A percentile compares a stretch with the other conserved stretches of the same genome.
Evolutionary conservation across 2,329 filamentous ascomycete species (phyloP).

Genomic region (Pseudocercospora pini-densiflorae): DNA sequence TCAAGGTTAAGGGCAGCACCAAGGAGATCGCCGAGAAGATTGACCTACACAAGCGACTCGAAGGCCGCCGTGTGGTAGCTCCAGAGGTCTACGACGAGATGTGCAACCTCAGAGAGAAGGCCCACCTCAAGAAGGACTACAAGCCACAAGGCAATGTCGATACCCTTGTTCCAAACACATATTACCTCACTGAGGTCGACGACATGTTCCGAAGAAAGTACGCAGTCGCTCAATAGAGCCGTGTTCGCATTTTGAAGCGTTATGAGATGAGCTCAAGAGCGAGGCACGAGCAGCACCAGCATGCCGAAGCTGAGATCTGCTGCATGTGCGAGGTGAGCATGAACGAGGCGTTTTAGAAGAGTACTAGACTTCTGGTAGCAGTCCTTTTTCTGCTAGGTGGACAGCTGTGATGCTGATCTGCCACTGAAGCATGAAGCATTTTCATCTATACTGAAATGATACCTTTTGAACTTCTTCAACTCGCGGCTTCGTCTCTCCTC

Average conservation of each 20-base stretch:
- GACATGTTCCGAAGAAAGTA: conserved; percentile 58
- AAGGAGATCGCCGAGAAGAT: conserved; percentile 54
- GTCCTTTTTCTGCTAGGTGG: background rate
- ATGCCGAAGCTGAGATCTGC: background rate
- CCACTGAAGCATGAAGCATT: background rate
- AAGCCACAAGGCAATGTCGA: conserved; percentile 51
- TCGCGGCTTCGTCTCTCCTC: no score
- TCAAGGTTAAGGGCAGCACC: conserved; percentile 53
- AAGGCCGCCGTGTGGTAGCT: conserved; percentile 49
- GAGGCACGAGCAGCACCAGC: background rate
- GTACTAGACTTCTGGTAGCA: conserved; percentile 1
- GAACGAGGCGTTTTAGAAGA: background rate
- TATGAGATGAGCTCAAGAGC: background rate
- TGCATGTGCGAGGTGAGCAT: background rate
- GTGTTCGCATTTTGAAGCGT: background rate
- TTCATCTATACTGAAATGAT: background rate
- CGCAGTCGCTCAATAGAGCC: conserved; percentile 52
- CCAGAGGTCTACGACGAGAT: conserved; percentile 58
- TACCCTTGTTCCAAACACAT: conserved; percentile 52
- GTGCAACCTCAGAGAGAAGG: conserved; percentile 57
- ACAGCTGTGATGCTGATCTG: background rate
- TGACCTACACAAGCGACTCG: conserved; percentile 52
- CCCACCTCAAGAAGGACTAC: conserved; percentile 57
- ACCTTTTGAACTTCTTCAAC: background rate
- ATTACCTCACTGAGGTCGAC: conserved; percentile 57